Percentiles rank a stretch among this genome's conserved stretches.
These are phyloP conservation scores for Herpetospermum pedunculosum DNA, from an alignment of 306 rosid genomes.

Conservation along the genomic window DNA sequence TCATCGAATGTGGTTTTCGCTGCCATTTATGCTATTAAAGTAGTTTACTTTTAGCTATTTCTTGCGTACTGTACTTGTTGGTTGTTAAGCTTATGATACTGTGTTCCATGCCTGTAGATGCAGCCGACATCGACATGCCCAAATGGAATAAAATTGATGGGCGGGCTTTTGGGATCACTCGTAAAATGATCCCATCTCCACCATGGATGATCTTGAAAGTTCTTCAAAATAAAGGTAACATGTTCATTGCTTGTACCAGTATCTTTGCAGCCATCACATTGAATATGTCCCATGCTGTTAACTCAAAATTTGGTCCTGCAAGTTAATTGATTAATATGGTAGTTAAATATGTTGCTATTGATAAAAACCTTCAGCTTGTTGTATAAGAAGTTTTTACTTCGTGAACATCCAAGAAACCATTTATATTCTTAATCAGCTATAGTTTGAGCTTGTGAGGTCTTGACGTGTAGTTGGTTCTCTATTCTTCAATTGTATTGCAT, in stretches of 20 bases:
- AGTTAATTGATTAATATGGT: neutral
- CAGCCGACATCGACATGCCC: constrained; percentile 13
- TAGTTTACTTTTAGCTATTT: neutral
- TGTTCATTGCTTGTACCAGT: neutral
- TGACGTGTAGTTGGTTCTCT: neutral
- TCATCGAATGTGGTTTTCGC: neutral
- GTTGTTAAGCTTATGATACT: neutral
- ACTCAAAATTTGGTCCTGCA: neutral
- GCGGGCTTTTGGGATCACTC: constrained; percentile 21
- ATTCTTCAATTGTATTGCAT: neutral
- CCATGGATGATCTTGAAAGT: constrained; percentile 21
- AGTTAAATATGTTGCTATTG: neutral
- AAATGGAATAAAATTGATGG: constrained; percentile 31
- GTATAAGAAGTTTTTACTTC: neutral
- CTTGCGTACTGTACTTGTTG: neutral
- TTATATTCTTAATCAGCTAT: neutral
- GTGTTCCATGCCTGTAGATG: constrained; percentile 1
- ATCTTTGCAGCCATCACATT: neutral
- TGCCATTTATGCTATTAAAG: neutral
- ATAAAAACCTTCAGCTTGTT: neutral
- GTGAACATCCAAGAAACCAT: neutral
- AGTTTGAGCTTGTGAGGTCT: neutral
- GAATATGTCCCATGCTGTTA: neutral
- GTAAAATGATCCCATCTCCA: constrained; percentile 14
- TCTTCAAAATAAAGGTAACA: constrained; percentile 26